Base-by-base conservation (phyloP, 345 rosid species). In the Eutrema japonicum region DNA sequence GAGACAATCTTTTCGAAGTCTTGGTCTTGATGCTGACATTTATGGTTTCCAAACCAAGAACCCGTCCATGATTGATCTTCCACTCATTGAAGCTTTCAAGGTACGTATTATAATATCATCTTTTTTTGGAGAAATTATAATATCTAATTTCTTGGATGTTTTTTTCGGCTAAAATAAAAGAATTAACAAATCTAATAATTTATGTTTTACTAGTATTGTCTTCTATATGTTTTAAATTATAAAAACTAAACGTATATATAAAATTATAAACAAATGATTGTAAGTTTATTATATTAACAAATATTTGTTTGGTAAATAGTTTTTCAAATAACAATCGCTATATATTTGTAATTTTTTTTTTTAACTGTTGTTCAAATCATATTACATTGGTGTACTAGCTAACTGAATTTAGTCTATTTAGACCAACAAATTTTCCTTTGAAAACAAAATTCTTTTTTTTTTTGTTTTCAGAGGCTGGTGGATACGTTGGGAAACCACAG, bases 41-140 rank as follows among this genome's bases (percentile, higher is more conserved):
- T 50, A 83, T 29, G 93, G 93, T 14, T 62, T 93, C 70, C 84
- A 83, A 26, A 66, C 81, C 47, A 83, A 88, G 75, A 93, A 93
- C 65, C 98, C 98, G 49, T 76, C 86, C 64, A 82, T 93, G 56
- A 63, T 90, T 33, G 93, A 93, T 74, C 84, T 86, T 13, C 72
- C 98, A 36, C 90, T 90, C 75, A 66, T 87, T 35, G 60, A 89
- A 77, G 89, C 93, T 74, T 87, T 18, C 62, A 85, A 87, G 96
- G 96, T 93, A 18, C 22, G 22, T 18, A 74, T 65, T 30, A 16
- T 48, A 11, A 6, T 47, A 10, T 30, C 2, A 1, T 22, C 1
- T 22, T 22, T 22, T 22, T 22, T 22, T 1, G 2, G 26, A 22
- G 26, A 22, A 22, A 22, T 22, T 22, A 32, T 32, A 32, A 4